phyloP scores from a whole-genome alignment of 345 rosid genomes.

The Eucalyptus guilfoylei region DNA sequence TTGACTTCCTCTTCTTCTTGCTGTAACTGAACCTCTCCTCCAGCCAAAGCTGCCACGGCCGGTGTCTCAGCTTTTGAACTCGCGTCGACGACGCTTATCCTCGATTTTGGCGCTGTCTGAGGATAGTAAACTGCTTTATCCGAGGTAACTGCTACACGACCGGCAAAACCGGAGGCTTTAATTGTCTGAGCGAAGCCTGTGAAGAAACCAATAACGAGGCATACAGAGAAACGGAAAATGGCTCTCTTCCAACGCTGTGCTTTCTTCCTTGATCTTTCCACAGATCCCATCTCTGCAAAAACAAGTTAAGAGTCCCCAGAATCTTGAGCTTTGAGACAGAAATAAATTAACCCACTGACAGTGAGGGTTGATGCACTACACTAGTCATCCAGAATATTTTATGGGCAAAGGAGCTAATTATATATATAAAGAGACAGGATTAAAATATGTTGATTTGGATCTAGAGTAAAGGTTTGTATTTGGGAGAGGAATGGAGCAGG shows the following conservation, averaged over 20 bases:
- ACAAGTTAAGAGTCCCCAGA: neutral
- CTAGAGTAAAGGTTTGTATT: neutral
- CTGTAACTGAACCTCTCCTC: neutral
- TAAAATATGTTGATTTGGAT: neutral
- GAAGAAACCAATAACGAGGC: slow-evolving; percentile 92
- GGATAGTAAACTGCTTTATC: neutral
- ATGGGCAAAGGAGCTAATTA: neutral
- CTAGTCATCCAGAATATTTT: neutral
- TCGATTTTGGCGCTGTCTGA: neutral
- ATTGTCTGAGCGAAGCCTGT: slow-evolving; percentile 78
- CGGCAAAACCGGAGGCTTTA: slow-evolving; percentile 17
- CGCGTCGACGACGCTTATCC: neutral
- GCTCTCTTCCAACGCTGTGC: slow-evolving; percentile 81
- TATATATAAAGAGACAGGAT: neutral
- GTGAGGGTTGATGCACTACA: neutral
- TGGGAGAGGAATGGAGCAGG: neutral
- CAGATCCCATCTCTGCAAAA: neutral
- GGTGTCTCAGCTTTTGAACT: neutral
- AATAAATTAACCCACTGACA: neutral
- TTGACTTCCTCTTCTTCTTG: neutral
- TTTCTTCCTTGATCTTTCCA: slow-evolving; percentile 80
- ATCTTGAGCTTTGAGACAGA: neutral
- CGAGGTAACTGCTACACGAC: neutral
- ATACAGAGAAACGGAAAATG: slow-evolving; percentile 57
- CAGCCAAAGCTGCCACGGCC: neutral